Evolutionary conservation across 2,329 filamentous ascomycete species (phyloP), one percentile per base, ranked within the genome.

Genomic region (Chalaropsis thielavioides): DNA sequence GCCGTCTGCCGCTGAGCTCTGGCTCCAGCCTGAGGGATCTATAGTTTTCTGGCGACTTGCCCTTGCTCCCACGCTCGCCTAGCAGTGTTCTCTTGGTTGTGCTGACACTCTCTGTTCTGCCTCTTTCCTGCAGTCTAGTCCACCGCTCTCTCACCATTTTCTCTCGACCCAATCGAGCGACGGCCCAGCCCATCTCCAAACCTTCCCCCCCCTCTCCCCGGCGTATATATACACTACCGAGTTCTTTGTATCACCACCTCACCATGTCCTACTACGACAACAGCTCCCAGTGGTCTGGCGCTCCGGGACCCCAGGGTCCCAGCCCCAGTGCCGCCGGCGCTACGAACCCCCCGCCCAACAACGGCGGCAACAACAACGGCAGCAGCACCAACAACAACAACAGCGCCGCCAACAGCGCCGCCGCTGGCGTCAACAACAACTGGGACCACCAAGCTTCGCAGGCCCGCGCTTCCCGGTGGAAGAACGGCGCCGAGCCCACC

Each of bases 361-460:
- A 31, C 40, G 41, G 44, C 40, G 27, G 56, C 58, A 41, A 43
- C 41, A 78, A 75, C 40, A 38, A 38, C 31, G 19, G 56, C 58
- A 41, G 27, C 31, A 78, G 74, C 71, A 77, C n/a, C 11, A 44
- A 15, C 51, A 58, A 58, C 54, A 58, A 58, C 31, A 10, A 10
- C 17, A 10, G 27, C 13, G 31, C 15, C 22, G 38, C 35, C 22
- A 58, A 38, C 24, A 51, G 22, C 54, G 19, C 13, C 27, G 43
- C 19, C 43, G 17, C 56, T n/a, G 19, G 43, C 22, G 13, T 44
- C 58, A 44, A 24, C 49, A 77, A 74, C 71, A 77, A 73, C 72
- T 78, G 76, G 76, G 76, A 78, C n/a, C 76, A 77, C 67, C 76
- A 78, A 69, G 74, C 75, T 64, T 75, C 76, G 67, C 75, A 76